Percentiles rank a stretch among this genome's conserved stretches.
Evolutionary conservation across 805 yeast species (phyloP).

Genomic region (Torulaspora indica): DNA sequence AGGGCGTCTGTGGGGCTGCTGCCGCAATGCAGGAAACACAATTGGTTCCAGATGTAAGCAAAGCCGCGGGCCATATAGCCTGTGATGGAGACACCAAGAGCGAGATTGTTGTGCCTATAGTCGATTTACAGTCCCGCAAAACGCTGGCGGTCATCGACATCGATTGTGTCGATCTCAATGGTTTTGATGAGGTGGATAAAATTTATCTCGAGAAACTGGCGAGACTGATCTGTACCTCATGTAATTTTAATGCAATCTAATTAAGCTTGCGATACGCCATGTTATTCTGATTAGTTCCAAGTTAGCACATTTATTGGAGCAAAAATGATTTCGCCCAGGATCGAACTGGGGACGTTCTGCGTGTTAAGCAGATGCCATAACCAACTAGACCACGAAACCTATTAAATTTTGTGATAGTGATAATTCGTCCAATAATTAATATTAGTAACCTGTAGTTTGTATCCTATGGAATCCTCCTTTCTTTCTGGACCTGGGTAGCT

Average conservation of each 20-base stretch:
- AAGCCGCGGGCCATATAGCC: conserved; percentile 90
- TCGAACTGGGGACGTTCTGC: conserved; percentile 99
- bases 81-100: conserved; percentile 94
- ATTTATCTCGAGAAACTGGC: conserved; percentile 58
- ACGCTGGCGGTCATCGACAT: conserved; percentile 79
- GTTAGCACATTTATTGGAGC: conserved; percentile 6
- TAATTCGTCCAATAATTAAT: too few species aligned
- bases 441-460: too few species aligned
- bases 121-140: conserved; percentile 38
- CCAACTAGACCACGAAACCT: conserved; percentile 99
- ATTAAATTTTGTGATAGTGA: neutral
- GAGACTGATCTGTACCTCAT: conserved; percentile 44
- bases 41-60: conserved; percentile 68
- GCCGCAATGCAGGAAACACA: conserved; percentile 59
- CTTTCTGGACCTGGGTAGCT: too few species aligned
- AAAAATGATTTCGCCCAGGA: conserved; percentile 97
- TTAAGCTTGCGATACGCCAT: neutral
- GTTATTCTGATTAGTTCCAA: conserved; percentile 1
- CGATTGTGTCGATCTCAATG: conserved; percentile 63
- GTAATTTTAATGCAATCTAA: conserved; percentile 40
- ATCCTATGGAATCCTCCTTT: too few species aligned
- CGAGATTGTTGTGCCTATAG: conserved; percentile 87
- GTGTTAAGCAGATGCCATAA: conserved; percentile 99
- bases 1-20: conserved; percentile 91
- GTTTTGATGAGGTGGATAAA: conserved; percentile 64